Conservation (phyloP, 352 stramenopile species). For the Pythium vanterpoolii region DNA sequence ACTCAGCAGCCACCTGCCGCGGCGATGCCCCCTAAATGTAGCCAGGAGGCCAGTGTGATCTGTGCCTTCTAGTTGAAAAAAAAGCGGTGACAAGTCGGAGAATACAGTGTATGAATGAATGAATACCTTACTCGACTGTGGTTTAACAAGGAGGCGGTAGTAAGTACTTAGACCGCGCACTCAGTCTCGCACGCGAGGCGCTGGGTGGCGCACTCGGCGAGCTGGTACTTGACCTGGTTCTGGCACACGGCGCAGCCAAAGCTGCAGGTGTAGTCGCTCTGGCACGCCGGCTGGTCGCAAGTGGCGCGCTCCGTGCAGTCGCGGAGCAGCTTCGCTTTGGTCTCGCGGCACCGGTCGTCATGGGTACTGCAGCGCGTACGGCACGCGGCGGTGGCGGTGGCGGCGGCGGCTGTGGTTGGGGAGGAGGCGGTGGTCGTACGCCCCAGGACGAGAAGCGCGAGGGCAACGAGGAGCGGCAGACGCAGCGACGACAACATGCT, state of each 20-base stretch:
- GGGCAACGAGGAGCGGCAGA: neutral
- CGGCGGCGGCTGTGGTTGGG: too few species aligned
- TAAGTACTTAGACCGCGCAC: conserved; percentile 7
- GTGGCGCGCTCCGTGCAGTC: conserved; percentile 6
- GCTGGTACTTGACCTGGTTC: conserved; percentile 16
- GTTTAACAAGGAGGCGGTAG: too few species aligned
- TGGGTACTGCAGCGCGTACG: neutral
- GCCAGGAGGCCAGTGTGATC: conserved; percentile 5
- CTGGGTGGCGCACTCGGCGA: conserved; percentile 12
- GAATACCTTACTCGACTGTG: too few species aligned
- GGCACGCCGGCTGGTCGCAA: conserved; percentile 4
- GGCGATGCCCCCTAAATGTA: too few species aligned
- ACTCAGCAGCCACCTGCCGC: neutral
- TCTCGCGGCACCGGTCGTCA: neutral
- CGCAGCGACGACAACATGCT: neutral
- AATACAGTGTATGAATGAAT: too few species aligned
- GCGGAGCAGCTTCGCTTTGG: neutral
- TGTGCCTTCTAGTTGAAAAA: conserved; percentile 2
- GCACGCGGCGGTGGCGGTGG: neutral
- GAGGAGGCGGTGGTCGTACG: neutral
- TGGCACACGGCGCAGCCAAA: conserved; percentile 17
- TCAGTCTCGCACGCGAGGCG: neutral
- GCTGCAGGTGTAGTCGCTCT: conserved; percentile 8
- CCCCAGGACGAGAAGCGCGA: neutral
- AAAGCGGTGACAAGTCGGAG: too few species aligned